Evolutionary conservation across 2,329 filamentous ascomycete species (phyloP), one percentile per base, ranked within the genome.

Genomic region (Penicillium occitanis): DNA sequence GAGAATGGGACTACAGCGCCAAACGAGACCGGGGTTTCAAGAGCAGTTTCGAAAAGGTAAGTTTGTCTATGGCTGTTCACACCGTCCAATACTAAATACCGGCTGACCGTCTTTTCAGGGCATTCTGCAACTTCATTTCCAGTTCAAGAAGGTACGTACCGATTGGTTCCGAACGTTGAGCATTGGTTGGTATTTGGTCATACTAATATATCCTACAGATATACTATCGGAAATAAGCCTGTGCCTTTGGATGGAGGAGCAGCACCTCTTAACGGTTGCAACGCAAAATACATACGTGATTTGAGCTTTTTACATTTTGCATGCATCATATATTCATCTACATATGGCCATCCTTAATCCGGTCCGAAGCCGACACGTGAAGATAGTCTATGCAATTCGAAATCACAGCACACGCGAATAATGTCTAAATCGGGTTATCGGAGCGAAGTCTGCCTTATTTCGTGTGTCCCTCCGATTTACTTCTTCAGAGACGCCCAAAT

Each of bases 1-100:
- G 95, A 70, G 95, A 99, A 79, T 99, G 95, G 95, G 95, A 99
- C 78, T 99, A 97, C 77, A 97, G 92, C 77, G 92, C 94, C 2
- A 98, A 97, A 81, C 87, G 90, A 72, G 95, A 99, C 73, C 87
- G 95, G 67, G 96, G 95, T 0, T 99, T 98, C 81, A 93, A 88
- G 77, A 97, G 93, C 79, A 96, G 91, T 69, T 99, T 98, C 78
- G 95, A 99, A 80, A 97, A 97, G 89, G 92, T 95, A 87, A 70
- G 87, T 80, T n/a, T 37, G 40, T 35, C 59, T 59, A 25, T 63
- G 51, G 22, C 25, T 40, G 30, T 28, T 33, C 25, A 10, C 37
- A 51, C 25, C 17, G 33, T 37, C 40, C 30, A 35, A 53, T 53
- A 33, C 17, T 68, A 11, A 66, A 53, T 57, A 48, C 50, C 50